Evolutionary conservation across 805 yeast species (phyloP), one percentile per base, ranked within the genome.

Genomic region (Candida tallmaniae): DNA sequence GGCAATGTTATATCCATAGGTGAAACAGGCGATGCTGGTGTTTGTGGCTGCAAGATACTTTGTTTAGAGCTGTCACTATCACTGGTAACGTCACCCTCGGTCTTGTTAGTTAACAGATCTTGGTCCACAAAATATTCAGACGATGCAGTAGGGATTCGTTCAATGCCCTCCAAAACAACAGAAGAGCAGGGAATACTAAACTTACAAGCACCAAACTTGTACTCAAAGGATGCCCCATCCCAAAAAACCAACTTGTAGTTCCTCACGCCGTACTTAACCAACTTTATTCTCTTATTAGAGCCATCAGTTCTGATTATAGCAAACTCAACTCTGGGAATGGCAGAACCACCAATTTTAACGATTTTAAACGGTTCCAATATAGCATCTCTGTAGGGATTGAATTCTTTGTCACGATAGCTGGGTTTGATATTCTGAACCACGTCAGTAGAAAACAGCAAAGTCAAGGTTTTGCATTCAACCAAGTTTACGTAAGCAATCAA

Each of bases 191-290:
- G 23, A n/a, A n/a, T n/a, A n/a, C n/a, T n/a, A n/a, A n/a, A n/a
- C n/a, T n/a, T n/a, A n/a, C n/a, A n/a, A n/a, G n/a, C n/a, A n/a
- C n/a, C n/a, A n/a, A n/a, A 18, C 18, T 12, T 31, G 4, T 12
- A 18, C 18, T 34, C 33, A 29, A 24, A 35, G 26, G 30, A 35
- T n/a, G 34, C 25, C 16, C 24, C 27, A 24, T 36, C 39, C 10
- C 31, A 30, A 19, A 36, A 36, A 9, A 31, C 22, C 10, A 36
- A 21, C 16, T 31, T 36, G 20, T 27, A 36, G 14, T 22, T 12
- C 3, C 31, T 23, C 21, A 24, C 20, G 16, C 12, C 4, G 26
- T 4, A n/a, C 26, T 29, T 31, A 18, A 35, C 13, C 18, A 35
- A 31, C 12, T 27, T 35, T 7, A 35, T 19, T 19, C 25, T 31